phyloP scores from a whole-genome alignment of 306 rosid species.

The Acmispon strigosus region DNA sequence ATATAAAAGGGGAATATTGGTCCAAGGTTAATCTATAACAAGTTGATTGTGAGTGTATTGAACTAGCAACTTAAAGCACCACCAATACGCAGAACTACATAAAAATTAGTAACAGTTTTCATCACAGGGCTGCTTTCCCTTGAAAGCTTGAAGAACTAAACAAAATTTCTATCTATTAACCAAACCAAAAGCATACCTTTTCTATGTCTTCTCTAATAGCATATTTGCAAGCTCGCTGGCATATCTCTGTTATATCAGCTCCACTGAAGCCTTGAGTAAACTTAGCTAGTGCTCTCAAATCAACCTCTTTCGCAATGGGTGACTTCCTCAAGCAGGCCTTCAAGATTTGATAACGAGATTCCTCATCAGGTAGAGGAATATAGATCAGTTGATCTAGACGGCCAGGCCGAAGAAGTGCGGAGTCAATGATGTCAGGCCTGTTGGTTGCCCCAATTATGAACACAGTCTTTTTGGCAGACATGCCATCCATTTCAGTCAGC shows the following conservation, averaged over 20 bases:
- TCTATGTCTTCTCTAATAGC: constrained; percentile 52
- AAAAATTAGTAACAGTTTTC: not conserved
- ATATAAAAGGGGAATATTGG: not conserved
- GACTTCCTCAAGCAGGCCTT: constrained; percentile 53
- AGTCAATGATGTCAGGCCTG: constrained; percentile 49
- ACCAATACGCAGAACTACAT: not conserved
- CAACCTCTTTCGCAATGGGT: constrained; percentile 43
- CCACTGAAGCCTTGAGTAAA: constrained; percentile 49
- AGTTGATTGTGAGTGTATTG: not conserved
- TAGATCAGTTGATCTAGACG: constrained; percentile 50
- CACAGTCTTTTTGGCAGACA: constrained; percentile 42
- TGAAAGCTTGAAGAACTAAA: not conserved
- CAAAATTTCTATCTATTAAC: not conserved
- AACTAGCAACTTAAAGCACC: not conserved
- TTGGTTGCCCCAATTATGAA: constrained; percentile 55
- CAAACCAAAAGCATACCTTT: constrained; percentile 26
- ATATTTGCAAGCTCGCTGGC: constrained; percentile 52
- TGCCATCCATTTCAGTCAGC: constrained; percentile 53
- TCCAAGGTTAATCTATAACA: not conserved
- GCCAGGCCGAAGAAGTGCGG: constrained; percentile 52
- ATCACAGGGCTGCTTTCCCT: not conserved
- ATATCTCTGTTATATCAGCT: constrained; percentile 48
- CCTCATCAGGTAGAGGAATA: constrained; percentile 52
- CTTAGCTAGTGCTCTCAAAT: constrained; percentile 38
- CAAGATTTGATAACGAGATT: constrained; percentile 41